Evolutionary conservation across 2,329 filamentous ascomycete species (phyloP).

Genomic region (Verticillium dahliae): DNA sequence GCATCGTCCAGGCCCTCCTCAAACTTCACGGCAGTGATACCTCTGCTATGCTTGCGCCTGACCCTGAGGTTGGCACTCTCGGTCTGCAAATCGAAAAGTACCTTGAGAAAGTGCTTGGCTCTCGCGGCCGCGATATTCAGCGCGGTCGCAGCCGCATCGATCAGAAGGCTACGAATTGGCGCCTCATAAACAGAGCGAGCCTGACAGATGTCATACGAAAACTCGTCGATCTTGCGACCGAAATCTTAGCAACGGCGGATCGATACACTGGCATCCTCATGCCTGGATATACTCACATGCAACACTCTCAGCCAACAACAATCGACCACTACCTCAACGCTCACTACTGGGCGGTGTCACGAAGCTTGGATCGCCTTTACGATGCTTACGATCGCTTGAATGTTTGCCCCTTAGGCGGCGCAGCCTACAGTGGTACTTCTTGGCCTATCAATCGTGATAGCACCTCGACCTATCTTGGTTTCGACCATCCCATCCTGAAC

Average conservation of each 20-base stretch:
- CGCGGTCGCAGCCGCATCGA: not conserved
- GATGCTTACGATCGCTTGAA: constrained; percentile 1
- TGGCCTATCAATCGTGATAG: not conserved
- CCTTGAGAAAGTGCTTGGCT: not conserved
- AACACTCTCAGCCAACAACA: not conserved
- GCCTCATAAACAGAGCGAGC: not conserved
- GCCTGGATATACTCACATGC: not conserved
- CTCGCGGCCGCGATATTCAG: not conserved
- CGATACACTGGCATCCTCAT: not conserved
- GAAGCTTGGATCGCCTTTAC: not conserved
- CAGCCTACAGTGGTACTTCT: not conserved
- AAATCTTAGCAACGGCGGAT: not conserved
- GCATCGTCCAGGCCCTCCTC: not conserved
- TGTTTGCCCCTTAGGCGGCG: not conserved
- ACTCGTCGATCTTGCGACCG: not conserved
- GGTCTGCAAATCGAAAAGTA: not conserved
- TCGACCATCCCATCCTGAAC: not conserved
- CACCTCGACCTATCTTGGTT: not conserved
- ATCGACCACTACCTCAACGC: constrained; percentile 1
- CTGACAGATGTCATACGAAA: not conserved
- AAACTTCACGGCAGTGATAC: not conserved
- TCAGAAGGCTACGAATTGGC: not conserved
- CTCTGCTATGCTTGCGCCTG: not conserved
- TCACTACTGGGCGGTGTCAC: not conserved
- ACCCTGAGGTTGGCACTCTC: not conserved